Base-by-base conservation (phyloP, 2,329 filamentous ascomycete genomes). In the Corniculantispora saksenae region DNA sequence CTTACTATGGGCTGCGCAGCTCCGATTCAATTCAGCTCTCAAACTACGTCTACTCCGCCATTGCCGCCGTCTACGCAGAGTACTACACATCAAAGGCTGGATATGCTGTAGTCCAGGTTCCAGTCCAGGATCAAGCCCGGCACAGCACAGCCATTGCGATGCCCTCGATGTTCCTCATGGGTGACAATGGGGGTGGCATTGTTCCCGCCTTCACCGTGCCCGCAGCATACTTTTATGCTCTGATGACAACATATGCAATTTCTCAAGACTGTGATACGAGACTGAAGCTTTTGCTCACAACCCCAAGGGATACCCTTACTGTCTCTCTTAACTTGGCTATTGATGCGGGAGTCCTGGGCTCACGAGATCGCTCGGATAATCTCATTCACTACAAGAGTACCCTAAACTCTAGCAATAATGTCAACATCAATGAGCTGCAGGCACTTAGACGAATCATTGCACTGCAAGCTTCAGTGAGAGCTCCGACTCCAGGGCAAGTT, bases 1-100 rank as follows among this genome's bases (percentile, higher is more conserved):
- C 61, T n/a, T 63, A 63, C 35, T 63, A 63, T 25, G 61, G 35
- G 7, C 32, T 63, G 10, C 61, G 61, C 15, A 63, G n/a, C 12
- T 63, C 61, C 5, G 53, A 63, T 35, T 27, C 51, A 29, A 56
- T 63, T 43, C 61, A 43, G 53, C 43, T 63, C 15, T 53, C 61
- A 53, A 63, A 63, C 54, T 63, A 57, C 21, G 61, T 63, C 27
- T 63, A 57, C 54, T 63, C 61, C n/a, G 54, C 40, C 43, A 63
- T 63, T 40, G 43, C 47, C 27, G 51, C 61, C 5, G n/a, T 63
- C 13, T 57, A 63, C 25, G 61, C 61, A 7, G 61, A 63, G 32
- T 25, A 23, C 3, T 63, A 63, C 61, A 63, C 51, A 4, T 57
- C 45, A 10, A 38, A 38, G 7, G 61, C 61, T 13, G 12, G 40